Base-by-base conservation (phyloP, 768 basidiomycete species). In the Naganishia randhawae region DNA sequence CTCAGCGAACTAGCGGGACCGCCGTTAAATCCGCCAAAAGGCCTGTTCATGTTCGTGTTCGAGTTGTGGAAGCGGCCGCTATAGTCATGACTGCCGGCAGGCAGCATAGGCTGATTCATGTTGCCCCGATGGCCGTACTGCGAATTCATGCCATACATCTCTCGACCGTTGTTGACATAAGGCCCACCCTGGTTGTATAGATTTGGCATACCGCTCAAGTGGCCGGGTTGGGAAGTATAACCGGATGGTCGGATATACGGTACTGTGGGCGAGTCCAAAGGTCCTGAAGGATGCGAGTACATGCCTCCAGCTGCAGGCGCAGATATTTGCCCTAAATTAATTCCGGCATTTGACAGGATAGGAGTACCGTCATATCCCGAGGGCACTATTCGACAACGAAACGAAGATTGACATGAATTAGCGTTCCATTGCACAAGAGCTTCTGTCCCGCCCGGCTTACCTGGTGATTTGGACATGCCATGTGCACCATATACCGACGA, bases 211-310 rank as follows among this genome's bases (percentile, higher is more conserved):
- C 57, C 57, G 8, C 57, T 39, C 57, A 61, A 41, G 29, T 61
- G 57, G 27, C 37, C 41, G 6, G 57, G 37, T 19, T 39, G 57
- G 8, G 57, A 41, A 1, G 57, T 41, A 29, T 61, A 61, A 29
- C 57, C 57, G 25, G 57, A 39, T 27, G 67, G 67, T 9, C 67
- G 67, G 27, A 62, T 68, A 33, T 68, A 63, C 5, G 57, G 50
- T 27, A 61, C 35, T 27, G 55, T n/a, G 32, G 67, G 67, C 9
- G 67, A 68, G n/a, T 68, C 67, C 14, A 68, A 41, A 0, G 67
- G 67, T 10, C 67, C 67, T 9, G 67, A 62, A 37, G 67, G 55
- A 51, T 68, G 67, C 32, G 67, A 68, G 39, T 68, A 68, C 61
- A 63, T 62, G 33, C 67, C 55, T 27, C 51, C 57, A 19, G 52